phyloP scores from a whole-genome alignment of 2,329 filamentous ascomycete genomes.

The Aureobasidium sp. region DNA sequence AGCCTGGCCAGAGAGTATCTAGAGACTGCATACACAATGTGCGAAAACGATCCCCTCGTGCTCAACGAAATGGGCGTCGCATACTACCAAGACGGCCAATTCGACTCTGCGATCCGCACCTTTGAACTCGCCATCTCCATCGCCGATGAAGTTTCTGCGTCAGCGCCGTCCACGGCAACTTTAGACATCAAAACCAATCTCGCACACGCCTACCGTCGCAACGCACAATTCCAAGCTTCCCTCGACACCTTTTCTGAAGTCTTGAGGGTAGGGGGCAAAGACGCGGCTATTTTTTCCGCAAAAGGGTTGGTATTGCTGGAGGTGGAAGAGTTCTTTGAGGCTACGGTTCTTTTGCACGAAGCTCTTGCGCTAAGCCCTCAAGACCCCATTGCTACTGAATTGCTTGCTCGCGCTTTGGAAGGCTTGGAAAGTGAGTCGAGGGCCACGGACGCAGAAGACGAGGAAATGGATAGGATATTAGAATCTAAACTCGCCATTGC shows the following conservation, averaged over 20 bases:
- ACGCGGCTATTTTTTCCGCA: slow-evolving; percentile 69
- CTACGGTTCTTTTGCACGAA: slow-evolving; percentile 76
- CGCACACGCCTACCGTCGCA: slow-evolving; percentile 75
- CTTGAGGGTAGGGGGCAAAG: slow-evolving; percentile 67
- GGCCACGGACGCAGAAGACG: slow-evolving; percentile 41
- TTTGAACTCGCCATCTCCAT: slow-evolving; percentile 73
- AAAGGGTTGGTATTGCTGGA: slow-evolving; percentile 83
- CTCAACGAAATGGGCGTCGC: slow-evolving; percentile 95
- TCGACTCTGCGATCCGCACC: slow-evolving; percentile 66
- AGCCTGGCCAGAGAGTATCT: slow-evolving; percentile 89
- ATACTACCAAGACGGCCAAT: slow-evolving; percentile 82
- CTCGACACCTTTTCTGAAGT: slow-evolving; percentile 82
- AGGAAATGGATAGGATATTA: slow-evolving; percentile 17
- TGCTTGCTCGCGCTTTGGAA: slow-evolving; percentile 64
- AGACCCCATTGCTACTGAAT: slow-evolving; percentile 72
- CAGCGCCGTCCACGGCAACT: slow-evolving; percentile 65
- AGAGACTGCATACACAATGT: slow-evolving; percentile 76
- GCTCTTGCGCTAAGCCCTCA: slow-evolving; percentile 72
- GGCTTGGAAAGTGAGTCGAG: slow-evolving; percentile 46
- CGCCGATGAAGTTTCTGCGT: slow-evolving; percentile 66
- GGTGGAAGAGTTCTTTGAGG: slow-evolving; percentile 65
- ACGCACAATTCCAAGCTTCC: slow-evolving; percentile 58
- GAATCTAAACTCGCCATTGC: background rate
- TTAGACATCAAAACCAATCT: slow-evolving; percentile 80
- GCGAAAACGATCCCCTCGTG: slow-evolving; percentile 77